phyloP scores from a whole-genome alignment of 1,284 basidiomycete genomes.

The Pyrrhoderma lamaoense region DNA sequence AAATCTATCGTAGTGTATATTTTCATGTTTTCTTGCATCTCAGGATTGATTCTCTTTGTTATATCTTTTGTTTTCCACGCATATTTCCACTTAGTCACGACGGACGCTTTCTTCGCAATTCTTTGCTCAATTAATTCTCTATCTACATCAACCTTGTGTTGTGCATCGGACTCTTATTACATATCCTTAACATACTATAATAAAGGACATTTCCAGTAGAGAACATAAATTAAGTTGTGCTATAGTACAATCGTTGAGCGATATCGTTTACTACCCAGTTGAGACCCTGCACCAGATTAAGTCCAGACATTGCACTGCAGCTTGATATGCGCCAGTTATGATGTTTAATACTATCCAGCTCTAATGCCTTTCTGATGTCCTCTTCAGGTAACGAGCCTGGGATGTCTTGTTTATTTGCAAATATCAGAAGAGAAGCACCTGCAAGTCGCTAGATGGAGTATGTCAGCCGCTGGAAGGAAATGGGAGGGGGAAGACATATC shows the following conservation, averaged over 20 bases:
- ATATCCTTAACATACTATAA: not conserved
- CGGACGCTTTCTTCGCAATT: too few species aligned
- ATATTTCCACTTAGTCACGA: too few species aligned
- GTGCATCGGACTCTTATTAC: too few species aligned
- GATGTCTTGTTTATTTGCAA: constrained; percentile 99
- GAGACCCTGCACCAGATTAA: constrained; percentile 78
- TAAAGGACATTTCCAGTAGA: too few species aligned
- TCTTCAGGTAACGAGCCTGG: constrained; percentile 74
- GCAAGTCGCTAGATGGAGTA: constrained; percentile 62
- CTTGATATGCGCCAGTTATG: constrained; percentile 90
- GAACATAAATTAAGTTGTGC: constrained; percentile 24
- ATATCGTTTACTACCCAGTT: constrained; percentile 95
- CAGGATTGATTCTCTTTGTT: too few species aligned
- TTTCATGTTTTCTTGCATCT: too few species aligned
- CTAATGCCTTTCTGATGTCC: constrained; percentile 77
- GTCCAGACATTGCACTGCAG: constrained; percentile 88
- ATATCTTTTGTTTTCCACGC: too few species aligned
- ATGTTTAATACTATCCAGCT: constrained; percentile 69
- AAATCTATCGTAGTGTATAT: too few species aligned
- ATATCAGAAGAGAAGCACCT: constrained; percentile 90
- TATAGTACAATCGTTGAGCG: constrained; percentile 72
- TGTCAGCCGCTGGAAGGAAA: constrained; percentile 14
- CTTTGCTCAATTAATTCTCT: too few species aligned
- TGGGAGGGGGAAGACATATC: constrained; percentile 28
- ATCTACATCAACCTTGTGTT: too few species aligned